Evolutionary conservation across 2,329 filamentous ascomycete species (phyloP).

Genomic region (Hymenoscyphus linearis): DNA sequence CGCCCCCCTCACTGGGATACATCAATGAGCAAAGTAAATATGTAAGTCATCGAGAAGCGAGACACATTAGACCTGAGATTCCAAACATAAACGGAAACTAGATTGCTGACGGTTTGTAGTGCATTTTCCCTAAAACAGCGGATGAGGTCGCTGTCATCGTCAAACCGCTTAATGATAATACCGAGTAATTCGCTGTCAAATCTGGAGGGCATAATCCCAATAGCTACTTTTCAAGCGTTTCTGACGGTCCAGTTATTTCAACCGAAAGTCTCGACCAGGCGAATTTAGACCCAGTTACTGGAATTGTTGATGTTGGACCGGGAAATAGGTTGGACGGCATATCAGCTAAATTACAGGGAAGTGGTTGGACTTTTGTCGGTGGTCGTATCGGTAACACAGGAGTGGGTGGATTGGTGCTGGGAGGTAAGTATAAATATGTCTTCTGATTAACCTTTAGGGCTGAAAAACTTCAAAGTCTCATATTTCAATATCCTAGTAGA

Average conservation of each 20-base stretch:
- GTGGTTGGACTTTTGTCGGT: background rate
- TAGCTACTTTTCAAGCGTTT: background rate
- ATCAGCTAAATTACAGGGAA: background rate
- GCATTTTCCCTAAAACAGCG: background rate
- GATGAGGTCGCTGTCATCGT: background rate
- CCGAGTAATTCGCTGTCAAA: background rate
- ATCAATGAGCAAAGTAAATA: background rate
- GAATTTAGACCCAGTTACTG: background rate
- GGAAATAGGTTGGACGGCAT: background rate
- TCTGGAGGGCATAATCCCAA: background rate
- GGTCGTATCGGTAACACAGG: background rate
- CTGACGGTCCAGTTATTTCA: background rate
- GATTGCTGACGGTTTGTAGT: background rate
- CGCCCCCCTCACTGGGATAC: background rate
- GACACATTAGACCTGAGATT: background rate
- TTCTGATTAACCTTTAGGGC: too few species aligned
- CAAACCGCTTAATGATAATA: background rate
- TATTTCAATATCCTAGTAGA: too few species aligned
- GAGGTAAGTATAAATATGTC: too few species aligned
- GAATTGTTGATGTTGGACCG: background rate
- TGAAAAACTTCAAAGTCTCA: too few species aligned
- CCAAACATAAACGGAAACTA: background rate
- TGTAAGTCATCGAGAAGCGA: too few species aligned
- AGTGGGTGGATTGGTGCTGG: background rate
- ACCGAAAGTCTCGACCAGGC: background rate